Evolutionary conservation across 2,329 filamentous ascomycete species (phyloP).

Genomic region (Sphaerulina vaccinii): DNA sequence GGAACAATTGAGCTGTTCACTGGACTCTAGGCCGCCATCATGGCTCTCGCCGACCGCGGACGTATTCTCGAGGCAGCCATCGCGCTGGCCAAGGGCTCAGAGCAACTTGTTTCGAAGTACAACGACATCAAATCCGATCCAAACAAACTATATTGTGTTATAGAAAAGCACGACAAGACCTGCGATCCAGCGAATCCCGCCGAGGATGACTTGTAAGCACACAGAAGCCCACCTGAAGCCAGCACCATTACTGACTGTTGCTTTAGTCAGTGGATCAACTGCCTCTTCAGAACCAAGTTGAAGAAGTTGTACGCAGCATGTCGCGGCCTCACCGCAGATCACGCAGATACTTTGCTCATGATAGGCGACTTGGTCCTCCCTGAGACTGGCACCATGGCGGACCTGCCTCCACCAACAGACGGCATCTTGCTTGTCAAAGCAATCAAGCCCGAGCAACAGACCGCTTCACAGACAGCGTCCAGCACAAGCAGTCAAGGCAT

Average conservation of each 20-base stretch:
- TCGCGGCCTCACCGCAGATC: background rate
- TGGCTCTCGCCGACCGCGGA: background rate
- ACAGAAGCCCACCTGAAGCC: background rate
- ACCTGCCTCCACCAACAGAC: conserved; percentile 1
- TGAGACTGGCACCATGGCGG: background rate
- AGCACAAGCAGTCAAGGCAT: conserved; percentile 5
- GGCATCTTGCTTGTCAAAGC: background rate
- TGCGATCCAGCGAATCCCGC: background rate
- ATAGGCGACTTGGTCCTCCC: background rate
- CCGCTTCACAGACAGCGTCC: background rate
- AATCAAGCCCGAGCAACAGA: background rate
- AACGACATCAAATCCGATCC: background rate
- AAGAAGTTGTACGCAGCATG: background rate
- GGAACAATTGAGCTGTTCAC: too few relatives aligned
- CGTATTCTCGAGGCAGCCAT: background rate
- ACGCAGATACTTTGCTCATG: background rate
- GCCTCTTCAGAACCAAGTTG: background rate
- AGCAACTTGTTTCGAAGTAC: background rate
- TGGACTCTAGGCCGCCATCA: background rate
- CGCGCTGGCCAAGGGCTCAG: background rate
- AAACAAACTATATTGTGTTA: background rate
- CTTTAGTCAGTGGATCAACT: background rate
- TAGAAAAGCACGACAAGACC: background rate
- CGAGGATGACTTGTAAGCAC: background rate
- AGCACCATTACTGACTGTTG: background rate